Evolutionary conservation across 805 yeast genomes (phyloP), one percentile per base, ranked within the genome.

Genomic region (Candida railenensis): DNA sequence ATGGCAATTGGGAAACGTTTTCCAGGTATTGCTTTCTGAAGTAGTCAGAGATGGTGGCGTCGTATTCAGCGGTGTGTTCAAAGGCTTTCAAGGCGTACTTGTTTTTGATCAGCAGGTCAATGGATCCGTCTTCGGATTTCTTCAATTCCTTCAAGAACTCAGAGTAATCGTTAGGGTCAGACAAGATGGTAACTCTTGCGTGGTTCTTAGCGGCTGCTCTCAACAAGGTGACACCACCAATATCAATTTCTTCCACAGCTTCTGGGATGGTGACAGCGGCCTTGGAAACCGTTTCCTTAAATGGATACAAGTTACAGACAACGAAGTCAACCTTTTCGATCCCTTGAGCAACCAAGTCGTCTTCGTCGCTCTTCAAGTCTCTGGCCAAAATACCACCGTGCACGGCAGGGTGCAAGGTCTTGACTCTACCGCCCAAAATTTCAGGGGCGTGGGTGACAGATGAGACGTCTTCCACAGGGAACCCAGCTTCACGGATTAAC

Each of bases 171-270:
- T 76, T 76, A 54, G 99, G 99, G 73, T 94, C 99, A 25, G 96
- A 87, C 61, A 94, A 77, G 54, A 94, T 91, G 51, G 97, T 88
- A 48, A 94, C 99, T 73, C 99, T 84, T 52, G 94, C 77, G 71
- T 94, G 99, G 76, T 94, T 94, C 77, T 94, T 94, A 53, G 99
- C 99, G 50, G 99, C 99, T 40, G 99, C 99, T 73, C 99, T 85
- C 66, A 94, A 78, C 54, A 94, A 77, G 39, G 99, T 94, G 50
- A 94, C 99, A 67, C 99, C 77, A 61, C 99, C 99, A 64, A 94
- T 94, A 66, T 94, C 99, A 59, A 94, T 85, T 71, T 94, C 98
- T 76, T 94, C 99, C 45, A 94, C 97, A 18, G 99, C 99, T 76
- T 94, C 99, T 34, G 83, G 91, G 55, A 94, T 82, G 38, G 98